phyloP scores from a whole-genome alignment of 108 stramenopile species.

The Skeletonema potamos region DNA sequence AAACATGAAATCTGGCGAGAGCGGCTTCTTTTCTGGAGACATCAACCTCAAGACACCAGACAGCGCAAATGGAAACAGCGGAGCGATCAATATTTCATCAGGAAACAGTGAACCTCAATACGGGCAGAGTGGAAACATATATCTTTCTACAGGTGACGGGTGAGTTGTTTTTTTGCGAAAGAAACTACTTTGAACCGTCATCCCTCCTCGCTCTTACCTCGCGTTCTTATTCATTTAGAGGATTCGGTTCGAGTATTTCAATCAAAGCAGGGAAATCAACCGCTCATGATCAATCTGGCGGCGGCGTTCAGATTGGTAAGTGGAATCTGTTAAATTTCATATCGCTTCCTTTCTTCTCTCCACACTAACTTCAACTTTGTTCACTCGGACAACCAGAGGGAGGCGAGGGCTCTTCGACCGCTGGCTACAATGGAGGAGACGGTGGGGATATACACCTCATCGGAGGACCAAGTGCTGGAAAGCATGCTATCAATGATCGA shows the following conservation, averaged over 20 bases:
- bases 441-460: slow-evolving; percentile 21
- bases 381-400: background rate
- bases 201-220: background rate
- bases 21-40: background rate
- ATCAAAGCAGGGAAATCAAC: slow-evolving; percentile 13
- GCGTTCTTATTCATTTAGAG: background rate
- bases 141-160: background rate
- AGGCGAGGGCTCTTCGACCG: slow-evolving; percentile 6
- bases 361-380: background rate
- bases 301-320: background rate
- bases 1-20: slow-evolving; percentile 5
- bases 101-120: background rate
- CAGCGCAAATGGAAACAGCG: background rate
- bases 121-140: background rate
- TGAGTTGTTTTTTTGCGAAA: background rate
- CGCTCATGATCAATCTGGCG: slow-evolving; percentile 2
- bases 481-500: slow-evolving; percentile 2
- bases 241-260: background rate
- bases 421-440: slow-evolving; percentile 12
- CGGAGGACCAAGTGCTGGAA: slow-evolving; percentile 5
- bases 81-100: slow-evolving; percentile 16
- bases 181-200: background rate
- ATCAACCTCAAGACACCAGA: slow-evolving; percentile 8
- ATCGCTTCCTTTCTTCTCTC: background rate
- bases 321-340: background rate